Evolutionary conservation across 1,284 basidiomycete species (phyloP).

Genomic region (Leccinum pachyderme): DNA sequence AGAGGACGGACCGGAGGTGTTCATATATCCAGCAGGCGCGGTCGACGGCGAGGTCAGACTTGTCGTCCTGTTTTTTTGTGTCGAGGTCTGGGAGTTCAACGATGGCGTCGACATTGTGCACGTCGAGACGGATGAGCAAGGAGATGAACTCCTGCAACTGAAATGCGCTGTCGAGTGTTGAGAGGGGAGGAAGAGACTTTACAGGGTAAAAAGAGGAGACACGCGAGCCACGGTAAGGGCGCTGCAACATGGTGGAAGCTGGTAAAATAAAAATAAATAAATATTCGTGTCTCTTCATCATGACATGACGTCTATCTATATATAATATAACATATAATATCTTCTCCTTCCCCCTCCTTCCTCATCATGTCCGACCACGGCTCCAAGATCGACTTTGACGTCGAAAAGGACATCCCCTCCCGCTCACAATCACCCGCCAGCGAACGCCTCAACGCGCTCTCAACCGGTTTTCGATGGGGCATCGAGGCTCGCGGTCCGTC

Average conservation of each 20-base stretch:
- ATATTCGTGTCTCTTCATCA: neutral
- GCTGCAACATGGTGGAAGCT: constrained; percentile 38
- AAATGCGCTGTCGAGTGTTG: constrained; percentile 85
- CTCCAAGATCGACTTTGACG: constrained; percentile 22
- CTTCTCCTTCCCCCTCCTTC: neutral
- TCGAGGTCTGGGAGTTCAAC: constrained; percentile 64
- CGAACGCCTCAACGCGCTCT: neutral
- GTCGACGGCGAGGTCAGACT: constrained; percentile 61
- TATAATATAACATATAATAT: constrained; percentile 16
- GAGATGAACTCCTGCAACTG: constrained; percentile 95
- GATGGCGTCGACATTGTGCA: constrained; percentile 85
- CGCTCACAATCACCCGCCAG: constrained; percentile 9
- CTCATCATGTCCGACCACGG: constrained; percentile 23
- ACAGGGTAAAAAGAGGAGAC: constrained; percentile 77
- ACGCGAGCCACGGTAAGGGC: constrained; percentile 70
- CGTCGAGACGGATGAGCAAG: constrained; percentile 78
- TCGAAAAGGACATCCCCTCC: constrained; percentile 32
- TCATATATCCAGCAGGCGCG: constrained; percentile 94
- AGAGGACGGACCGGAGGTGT: constrained; percentile 71
- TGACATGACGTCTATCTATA: too few relatives aligned
- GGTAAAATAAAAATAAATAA: too few relatives aligned
- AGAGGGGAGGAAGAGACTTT: constrained; percentile 61
- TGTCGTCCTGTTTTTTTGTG: constrained; percentile 41
- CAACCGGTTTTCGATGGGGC: constrained; percentile 31
- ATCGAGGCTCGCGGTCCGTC: constrained; percentile 30